phyloP scores from a whole-genome alignment of 495 filamentous ascomycete species.

The Chaetomium tenue region DNA sequence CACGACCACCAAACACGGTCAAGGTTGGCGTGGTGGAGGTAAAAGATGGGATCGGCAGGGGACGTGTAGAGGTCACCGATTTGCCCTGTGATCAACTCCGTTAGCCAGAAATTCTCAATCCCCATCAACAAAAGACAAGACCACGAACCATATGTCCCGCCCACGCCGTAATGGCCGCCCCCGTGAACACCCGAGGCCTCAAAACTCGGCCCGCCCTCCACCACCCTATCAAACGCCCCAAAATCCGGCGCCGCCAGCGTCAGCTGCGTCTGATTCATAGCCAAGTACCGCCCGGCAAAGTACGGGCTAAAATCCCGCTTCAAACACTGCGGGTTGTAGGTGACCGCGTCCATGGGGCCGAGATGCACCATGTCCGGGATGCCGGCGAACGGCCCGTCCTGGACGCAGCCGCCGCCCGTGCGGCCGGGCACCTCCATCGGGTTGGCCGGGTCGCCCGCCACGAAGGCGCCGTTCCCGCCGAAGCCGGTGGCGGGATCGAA shows the following conservation, averaged over 20 bases:
- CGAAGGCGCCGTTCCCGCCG: conserved; percentile 31
- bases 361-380: conserved; percentile 23
- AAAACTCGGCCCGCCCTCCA: conserved; percentile 27
- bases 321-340: conserved; percentile 41
- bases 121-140: conserved; percentile 11
- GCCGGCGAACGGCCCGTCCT: conserved; percentile 34
- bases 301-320: conserved; percentile 39
- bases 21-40: conserved; percentile 44
- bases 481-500: conserved; percentile 40
- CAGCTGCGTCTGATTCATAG: conserved; percentile 19
- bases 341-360: conserved; percentile 27
- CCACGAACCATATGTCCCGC: conserved; percentile 20
- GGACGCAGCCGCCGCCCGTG: conserved; percentile 39
- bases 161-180: conserved; percentile 27
- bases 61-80: conserved; percentile 26
- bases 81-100: conserved; percentile 30
- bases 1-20: conserved; percentile 43
- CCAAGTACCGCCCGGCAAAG: conserved; percentile 28
- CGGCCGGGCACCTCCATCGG: conserved; percentile 29
- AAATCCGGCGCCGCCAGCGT: conserved; percentile 26
- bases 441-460: conserved; percentile 12
- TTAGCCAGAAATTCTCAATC: conserved; percentile 28
- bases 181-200: conserved; percentile 27
- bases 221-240: conserved; percentile 25
- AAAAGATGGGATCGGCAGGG: conserved; percentile 10